Base-by-base conservation (phyloP, 1,284 basidiomycete genomes). In the Amylostereum areolatum region DNA sequence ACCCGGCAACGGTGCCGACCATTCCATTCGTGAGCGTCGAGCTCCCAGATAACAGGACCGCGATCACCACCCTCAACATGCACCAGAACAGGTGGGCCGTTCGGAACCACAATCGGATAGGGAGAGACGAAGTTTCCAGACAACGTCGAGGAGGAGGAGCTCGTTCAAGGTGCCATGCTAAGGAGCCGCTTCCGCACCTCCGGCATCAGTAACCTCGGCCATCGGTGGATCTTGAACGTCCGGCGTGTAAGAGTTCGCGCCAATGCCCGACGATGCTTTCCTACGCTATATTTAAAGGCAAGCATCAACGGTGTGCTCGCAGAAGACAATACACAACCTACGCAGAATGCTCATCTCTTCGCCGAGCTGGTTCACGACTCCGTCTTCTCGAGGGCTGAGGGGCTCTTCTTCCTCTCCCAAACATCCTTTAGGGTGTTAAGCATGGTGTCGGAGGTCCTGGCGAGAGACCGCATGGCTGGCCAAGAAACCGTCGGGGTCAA, bases 331-430 rank as follows among this genome's bases (percentile, higher is more conserved):
- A 72, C n/a, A n/a, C n/a, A 30, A 62, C 69, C 27, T 53, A 73
- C 74, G 62, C 9, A 78, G 56, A 46, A 72, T 66, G 49, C 72
- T 77, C 46, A 78, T 65, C 18, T 68, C 71, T 34, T 56, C 57
- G 2, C 64, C 67, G 33, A 69, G 54, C 45, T 72, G 67, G 7
- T 57, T 51, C 8, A 53, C 41, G 77, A 68, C 57, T 78, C 74
- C 44, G 71, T 74, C 18, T 68, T 70, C 33, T 56, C 57, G 1
- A 64, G 67, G 33, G 69, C 54, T 44, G 71, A 66, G 1, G 67
- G 67, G n/a, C 50, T 55, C 56, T 63, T 69, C 61, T 74, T 79
- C 25, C 57, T 58, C 29, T 67, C 54, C 12, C 68, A 66, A 4
- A 79, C 72, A 1, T 57, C 61, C 40, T 59, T 61, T 24, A 75